These are phyloP conservation scores for Aspergillus bridgeri DNA, from an alignment of 495 filamentous ascomycete species.

Conservation along the genomic window DNA sequence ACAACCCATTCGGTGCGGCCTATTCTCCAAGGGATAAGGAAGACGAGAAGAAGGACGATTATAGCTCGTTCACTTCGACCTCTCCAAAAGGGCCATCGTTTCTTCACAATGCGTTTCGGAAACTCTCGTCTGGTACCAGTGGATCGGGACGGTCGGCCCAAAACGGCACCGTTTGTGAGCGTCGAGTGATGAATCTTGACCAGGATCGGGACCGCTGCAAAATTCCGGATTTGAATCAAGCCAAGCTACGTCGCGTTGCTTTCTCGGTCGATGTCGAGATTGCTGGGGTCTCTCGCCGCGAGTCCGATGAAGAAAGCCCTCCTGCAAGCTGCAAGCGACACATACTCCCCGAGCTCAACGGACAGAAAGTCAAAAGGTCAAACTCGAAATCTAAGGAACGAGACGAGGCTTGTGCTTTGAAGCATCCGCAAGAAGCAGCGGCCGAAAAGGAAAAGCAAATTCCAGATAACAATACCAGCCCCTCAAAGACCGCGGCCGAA, in stretches of 20 bases:
- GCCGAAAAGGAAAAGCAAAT: slow-evolving; percentile 52
- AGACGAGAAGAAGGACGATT: slow-evolving; percentile 44
- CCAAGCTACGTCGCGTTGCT: slow-evolving; percentile 79
- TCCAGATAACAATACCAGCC: slow-evolving; percentile 15
- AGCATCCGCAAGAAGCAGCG: slow-evolving; percentile 53
- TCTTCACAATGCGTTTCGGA: slow-evolving; percentile 73
- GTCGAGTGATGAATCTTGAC: slow-evolving; percentile 84
- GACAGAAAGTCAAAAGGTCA: slow-evolving; percentile 51
- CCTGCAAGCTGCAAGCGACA: slow-evolving; percentile 26
- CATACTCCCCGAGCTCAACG: slow-evolving; percentile 26
- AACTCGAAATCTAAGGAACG: slow-evolving; percentile 62
- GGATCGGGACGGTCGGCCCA: slow-evolving; percentile 49
- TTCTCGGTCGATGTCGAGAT: slow-evolving; percentile 99
- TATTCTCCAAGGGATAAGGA: slow-evolving; percentile 59
- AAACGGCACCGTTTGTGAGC: slow-evolving; percentile 58
- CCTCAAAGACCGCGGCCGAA: slow-evolving; percentile 21
- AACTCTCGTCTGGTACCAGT: slow-evolving; percentile 63
- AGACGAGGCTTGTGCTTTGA: slow-evolving; percentile 65
- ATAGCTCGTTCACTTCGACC: slow-evolving; percentile 62
- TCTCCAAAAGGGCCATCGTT: slow-evolving; percentile 72
- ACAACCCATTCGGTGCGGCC: slow-evolving; percentile 48
- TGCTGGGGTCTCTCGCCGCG: slow-evolving; percentile 58
- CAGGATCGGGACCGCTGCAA: slow-evolving; percentile 71
- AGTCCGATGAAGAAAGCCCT: slow-evolving; percentile 39
- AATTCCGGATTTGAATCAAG: slow-evolving; percentile 73